These are phyloP conservation scores for Paramarasmius palmivorus DNA, from an alignment of 1,284 basidiomycete species.

Conservation along the genomic window DNA sequence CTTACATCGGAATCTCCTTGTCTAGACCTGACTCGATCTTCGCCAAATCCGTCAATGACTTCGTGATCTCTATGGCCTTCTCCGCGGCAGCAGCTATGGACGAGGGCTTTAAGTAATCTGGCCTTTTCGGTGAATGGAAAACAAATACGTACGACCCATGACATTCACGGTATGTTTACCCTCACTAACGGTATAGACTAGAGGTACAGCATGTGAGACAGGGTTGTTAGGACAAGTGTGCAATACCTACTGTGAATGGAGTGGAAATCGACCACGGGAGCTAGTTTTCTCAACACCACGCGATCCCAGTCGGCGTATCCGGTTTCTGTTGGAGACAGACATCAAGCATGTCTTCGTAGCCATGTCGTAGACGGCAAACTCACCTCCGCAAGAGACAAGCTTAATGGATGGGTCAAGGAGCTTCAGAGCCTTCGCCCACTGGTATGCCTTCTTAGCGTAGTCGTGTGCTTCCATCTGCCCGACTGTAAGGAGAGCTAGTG, in stretches of 20 bases:
- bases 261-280: slow-evolving; percentile 41
- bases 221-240: background rate
- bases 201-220: background rate
- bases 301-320: slow-evolving; percentile 45
- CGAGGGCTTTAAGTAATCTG: background rate
- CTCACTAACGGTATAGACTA: slow-evolving; percentile 41
- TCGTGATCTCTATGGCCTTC: slow-evolving; percentile 47
- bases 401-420: slow-evolving; percentile 61
- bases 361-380: background rate
- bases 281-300: slow-evolving; percentile 36
- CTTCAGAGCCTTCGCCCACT: slow-evolving; percentile 66
- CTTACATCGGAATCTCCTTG: slow-evolving; percentile 39
- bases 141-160: slow-evolving; percentile 36
- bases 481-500: slow-evolving; percentile 30
- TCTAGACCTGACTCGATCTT: slow-evolving; percentile 36
- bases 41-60: slow-evolving; percentile 45
- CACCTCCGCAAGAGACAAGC: slow-evolving; percentile 58
- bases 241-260: slow-evolving; percentile 35
- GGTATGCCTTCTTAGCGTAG: slow-evolving; percentile 58
- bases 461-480: slow-evolving; percentile 60
- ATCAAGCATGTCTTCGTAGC: background rate
- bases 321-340: slow-evolving; percentile 34
- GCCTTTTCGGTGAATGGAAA: background rate
- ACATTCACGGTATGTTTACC: slow-evolving; percentile 42
- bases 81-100: slow-evolving; percentile 45